These are phyloP conservation scores for Neurospora sp. DNA, from an alignment of 495 filamentous ascomycete species.

Conservation along the genomic window DNA sequence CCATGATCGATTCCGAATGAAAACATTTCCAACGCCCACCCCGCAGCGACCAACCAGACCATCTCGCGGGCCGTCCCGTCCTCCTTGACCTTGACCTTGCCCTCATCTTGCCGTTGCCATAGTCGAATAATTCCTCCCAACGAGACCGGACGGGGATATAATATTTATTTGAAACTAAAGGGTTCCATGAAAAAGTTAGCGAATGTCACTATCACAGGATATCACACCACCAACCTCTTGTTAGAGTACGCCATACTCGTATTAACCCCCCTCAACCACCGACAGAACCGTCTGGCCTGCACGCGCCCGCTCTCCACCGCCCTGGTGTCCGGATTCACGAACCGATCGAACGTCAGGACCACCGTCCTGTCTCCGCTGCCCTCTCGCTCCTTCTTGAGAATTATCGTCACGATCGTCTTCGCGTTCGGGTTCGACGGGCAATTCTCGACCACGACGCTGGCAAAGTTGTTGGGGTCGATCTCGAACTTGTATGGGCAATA, in stretches of 20 bases:
- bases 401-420: slow-evolving; percentile 3
- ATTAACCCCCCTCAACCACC: slow-evolving; percentile 20
- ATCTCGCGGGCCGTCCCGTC: too few species aligned
- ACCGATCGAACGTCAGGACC: neutral
- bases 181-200: neutral
- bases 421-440: neutral
- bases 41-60: too few species aligned
- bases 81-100: too few species aligned
- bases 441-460: slow-evolving; percentile 4
- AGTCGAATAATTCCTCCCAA: neutral
- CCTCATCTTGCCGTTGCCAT: too few species aligned
- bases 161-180: neutral
- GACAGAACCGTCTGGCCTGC: slow-evolving; percentile 24
- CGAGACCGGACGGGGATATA: neutral
- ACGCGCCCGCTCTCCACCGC: slow-evolving; percentile 18
- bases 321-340: neutral
- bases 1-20: neutral
- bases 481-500: neutral
- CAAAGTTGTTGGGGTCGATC: slow-evolving; percentile 15
- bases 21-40: neutral
- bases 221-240: neutral
- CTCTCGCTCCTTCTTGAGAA: neutral
- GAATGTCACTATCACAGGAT: neutral
- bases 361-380: slow-evolving; percentile 5
- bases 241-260: slow-evolving; percentile 8